Evolutionary conservation across 2,329 filamentous ascomycete genomes (phyloP).

Genomic region (Cucurbitaria berberidis): DNA sequence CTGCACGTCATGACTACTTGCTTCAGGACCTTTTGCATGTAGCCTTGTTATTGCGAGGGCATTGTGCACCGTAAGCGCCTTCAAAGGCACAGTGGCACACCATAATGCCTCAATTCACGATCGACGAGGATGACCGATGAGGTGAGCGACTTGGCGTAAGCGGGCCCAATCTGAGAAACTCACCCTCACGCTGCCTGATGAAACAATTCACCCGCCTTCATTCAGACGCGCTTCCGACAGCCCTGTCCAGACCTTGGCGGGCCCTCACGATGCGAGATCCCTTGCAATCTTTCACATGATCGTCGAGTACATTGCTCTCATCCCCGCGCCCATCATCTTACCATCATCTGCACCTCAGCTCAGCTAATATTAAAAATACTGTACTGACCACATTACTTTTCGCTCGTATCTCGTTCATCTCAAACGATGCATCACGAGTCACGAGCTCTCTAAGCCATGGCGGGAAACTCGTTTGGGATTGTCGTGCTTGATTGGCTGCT

Average conservation of each 20-base stretch:
- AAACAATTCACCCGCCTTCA: background rate
- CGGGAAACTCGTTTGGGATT: too few relatives aligned
- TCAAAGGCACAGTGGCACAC: background rate
- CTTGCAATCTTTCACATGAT: too few relatives aligned
- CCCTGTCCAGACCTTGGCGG: background rate
- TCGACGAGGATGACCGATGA: background rate
- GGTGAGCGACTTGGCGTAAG: background rate
- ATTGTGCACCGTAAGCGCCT: background rate
- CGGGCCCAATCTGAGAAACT: background rate
- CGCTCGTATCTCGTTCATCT: too few relatives aligned
- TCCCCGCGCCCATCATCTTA: too few relatives aligned
- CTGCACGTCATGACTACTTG: background rate
- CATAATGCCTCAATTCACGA: slow-evolving; percentile 1
- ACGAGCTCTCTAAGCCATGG: too few relatives aligned
- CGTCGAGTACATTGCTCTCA: too few relatives aligned
- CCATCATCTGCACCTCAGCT: too few relatives aligned
- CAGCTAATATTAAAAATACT: too few relatives aligned
- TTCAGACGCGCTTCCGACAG: background rate
- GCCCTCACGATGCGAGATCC: too few relatives aligned
- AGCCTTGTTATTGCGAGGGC: background rate
- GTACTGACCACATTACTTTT: too few relatives aligned
- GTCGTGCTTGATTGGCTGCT: background rate
- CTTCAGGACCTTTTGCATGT: background rate
- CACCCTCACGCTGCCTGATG: background rate
- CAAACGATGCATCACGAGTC: too few relatives aligned